Evolutionary conservation across 2,329 filamentous ascomycete genomes (phyloP).

Genomic region (Hypoxylon sp.): DNA sequence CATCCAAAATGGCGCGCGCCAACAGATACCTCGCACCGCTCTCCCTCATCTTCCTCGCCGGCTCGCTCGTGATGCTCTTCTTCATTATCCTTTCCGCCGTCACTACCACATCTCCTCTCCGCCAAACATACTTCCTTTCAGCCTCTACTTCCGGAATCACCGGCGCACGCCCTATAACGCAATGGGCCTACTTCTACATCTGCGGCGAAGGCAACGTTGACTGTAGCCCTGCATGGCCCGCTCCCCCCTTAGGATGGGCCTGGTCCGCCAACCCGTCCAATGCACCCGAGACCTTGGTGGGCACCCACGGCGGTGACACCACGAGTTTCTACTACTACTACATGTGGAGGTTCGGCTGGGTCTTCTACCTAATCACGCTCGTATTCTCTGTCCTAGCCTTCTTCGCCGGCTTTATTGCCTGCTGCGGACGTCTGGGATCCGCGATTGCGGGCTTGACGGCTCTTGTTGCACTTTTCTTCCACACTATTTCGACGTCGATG

Average conservation of each 20-base stretch:
- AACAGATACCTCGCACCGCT: conserved; percentile 49
- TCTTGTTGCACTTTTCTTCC: conserved; percentile 76
- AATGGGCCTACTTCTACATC: conserved; percentile 94
- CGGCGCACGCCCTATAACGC: conserved; percentile 75
- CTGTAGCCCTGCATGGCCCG: conserved; percentile 75
- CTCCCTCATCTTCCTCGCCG: conserved; percentile 62
- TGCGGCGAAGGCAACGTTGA: conserved; percentile 76
- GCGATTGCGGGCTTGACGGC: conserved; percentile 74
- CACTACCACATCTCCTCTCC: conserved; percentile 68
- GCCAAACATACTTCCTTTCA: conserved; percentile 87
- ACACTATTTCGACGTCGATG: conserved; percentile 74
- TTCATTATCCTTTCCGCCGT: conserved; percentile 72
- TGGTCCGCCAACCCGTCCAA: conserved; percentile 66
- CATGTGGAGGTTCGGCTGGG: conserved; percentile 92
- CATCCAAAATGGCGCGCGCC: conserved; percentile 41
- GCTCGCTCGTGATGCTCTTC: conserved; percentile 68
- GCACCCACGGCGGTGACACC: conserved; percentile 68
- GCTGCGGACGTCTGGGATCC: conserved; percentile 78
- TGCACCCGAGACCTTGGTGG: conserved; percentile 63
- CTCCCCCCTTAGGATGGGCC: conserved; percentile 80
- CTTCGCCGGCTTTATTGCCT: conserved; percentile 77
- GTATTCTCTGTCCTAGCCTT: conserved; percentile 81
- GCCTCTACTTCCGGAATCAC: conserved; percentile 81
- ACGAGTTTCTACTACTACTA: conserved; percentile 79
- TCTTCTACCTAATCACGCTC: conserved; percentile 87